Percentiles rank a stretch among this genome's conserved stretches.
Conservation (phyloP, 139 green algal species). For the Auxenochlorella protothecoides region DNA sequence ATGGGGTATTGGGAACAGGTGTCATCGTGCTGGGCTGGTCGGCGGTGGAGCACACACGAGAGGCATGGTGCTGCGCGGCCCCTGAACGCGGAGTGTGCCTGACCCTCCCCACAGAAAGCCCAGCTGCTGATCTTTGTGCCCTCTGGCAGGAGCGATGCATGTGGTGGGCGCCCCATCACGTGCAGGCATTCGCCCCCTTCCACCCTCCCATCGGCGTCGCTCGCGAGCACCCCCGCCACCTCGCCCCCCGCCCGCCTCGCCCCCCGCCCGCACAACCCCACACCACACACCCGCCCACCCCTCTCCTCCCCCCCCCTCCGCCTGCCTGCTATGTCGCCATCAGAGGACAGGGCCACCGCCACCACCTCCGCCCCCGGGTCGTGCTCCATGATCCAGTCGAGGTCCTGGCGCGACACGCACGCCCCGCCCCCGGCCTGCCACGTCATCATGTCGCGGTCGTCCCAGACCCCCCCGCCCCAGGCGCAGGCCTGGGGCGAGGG, state of each 20-base stretch:
- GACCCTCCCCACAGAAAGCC: background rate
- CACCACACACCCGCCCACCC: too few relatives aligned
- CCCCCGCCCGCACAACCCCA: background rate
- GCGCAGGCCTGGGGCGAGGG: constrained; percentile 59
- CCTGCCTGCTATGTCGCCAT: constrained; percentile 1
- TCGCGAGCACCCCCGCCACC: background rate
- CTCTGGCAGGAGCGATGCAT: background rate
- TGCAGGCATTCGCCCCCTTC: too few relatives aligned
- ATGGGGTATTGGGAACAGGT: background rate
- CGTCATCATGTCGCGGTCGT: constrained; percentile 37
- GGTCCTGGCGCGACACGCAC: constrained; percentile 27
- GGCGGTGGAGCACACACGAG: background rate
- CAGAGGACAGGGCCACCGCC: constrained; percentile 17
- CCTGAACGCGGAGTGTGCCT: background rate
- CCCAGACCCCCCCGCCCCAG: constrained; percentile 44
- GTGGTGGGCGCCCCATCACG: background rate
- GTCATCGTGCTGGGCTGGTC: too few relatives aligned
- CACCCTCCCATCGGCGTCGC: background rate
- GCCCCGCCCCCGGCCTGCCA: constrained; percentile 22
- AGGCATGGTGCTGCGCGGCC: background rate
- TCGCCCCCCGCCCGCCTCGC: background rate
- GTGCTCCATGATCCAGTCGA: constrained; percentile 9
- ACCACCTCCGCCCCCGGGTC: constrained; percentile 22
- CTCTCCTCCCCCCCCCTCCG: too few relatives aligned
- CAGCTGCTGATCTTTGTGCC: background rate